Evolutionary conservation across 78 protist species (phyloP), one percentile per base, ranked within the genome.

Genomic region (Speleostelium caveatum): DNA sequence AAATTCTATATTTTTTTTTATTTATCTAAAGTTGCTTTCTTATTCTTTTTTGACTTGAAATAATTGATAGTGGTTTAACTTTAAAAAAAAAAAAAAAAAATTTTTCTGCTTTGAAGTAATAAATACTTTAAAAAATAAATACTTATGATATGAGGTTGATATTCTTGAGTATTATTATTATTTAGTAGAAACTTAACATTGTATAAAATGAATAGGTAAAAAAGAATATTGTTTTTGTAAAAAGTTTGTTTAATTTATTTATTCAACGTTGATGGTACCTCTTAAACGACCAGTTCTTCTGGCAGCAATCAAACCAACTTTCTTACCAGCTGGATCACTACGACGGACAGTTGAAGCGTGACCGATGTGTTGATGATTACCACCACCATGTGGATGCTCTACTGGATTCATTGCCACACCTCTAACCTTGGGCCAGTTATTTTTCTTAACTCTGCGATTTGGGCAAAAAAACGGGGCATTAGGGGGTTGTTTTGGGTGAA

Each of bases 301-400:
- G 80, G 99, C 99, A 16, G 99, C 99, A 32, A 99, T 98, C 71
- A 98, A 98, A 96, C 99, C 99, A 80, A 95, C 98, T 97, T 99
- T 99, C 73, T 93, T 95, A 56, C 99, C 99, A 49, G 99, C 96
- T 30, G 99, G 95, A 14, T 95, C 36, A 76, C 92, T 94, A 21
- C 99, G 93, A 51, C 79, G 56, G 26, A 95, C 94, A 26, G 99
- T 98, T 21, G 99, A 80, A 24, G 99, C 98, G 74, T 96, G 89
- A 69, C 99, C 99, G 73, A 99, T 92, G 94, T 99, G 99, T 98
- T 99, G 99, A 83, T 99, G 99, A 94, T 99, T 99, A 93, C 99
- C 99, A 93, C 99, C 99, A 87, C 99, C 99, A 87, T 95, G 97
- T 55, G 99, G 99, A 73, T 98, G 99, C 85, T 96, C 97, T 24